Evolutionary conservation across 2,329 filamentous ascomycete species (phyloP).

Genomic region (Paecilomyces sp.): DNA sequence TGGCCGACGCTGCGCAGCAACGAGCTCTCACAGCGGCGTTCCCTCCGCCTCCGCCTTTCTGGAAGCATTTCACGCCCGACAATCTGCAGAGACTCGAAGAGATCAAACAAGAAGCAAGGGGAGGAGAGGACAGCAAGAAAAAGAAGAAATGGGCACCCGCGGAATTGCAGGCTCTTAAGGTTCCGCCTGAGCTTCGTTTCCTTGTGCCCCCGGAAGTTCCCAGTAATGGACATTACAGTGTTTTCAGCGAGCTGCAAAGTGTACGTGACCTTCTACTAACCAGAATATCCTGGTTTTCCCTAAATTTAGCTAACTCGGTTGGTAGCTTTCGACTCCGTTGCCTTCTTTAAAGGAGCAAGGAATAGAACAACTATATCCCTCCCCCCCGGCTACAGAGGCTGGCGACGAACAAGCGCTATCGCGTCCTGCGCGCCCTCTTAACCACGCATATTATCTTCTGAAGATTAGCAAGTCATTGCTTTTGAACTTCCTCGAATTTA

Average conservation of each 20-base stretch:
- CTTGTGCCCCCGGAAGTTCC: constrained; percentile 78
- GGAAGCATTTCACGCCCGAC: constrained; percentile 73
- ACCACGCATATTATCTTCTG: constrained; percentile 58
- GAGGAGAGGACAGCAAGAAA: constrained; percentile 20
- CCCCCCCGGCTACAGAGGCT: constrained; percentile 45
- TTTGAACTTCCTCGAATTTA: constrained; percentile 80
- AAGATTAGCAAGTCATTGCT: constrained; percentile 76
- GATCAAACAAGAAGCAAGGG: constrained; percentile 35
- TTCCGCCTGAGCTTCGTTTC: constrained; percentile 66
- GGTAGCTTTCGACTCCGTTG: constrained; percentile 50
- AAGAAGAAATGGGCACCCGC: constrained; percentile 26
- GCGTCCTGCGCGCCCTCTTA: constrained; percentile 33
- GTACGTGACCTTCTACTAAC: constrained; percentile 26
- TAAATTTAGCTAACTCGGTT: neutral
- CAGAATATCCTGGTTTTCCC: neutral
- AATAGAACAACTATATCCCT: constrained; percentile 63
- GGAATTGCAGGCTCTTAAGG: constrained; percentile 31
- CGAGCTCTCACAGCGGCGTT: constrained; percentile 56
- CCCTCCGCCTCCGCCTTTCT: constrained; percentile 84
- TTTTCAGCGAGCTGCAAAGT: constrained; percentile 64
- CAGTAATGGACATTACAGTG: constrained; percentile 59
- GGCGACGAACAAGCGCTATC: constrained; percentile 40
- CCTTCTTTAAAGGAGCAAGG: constrained; percentile 62
- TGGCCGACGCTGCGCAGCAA: constrained; percentile 53
- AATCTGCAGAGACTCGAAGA: constrained; percentile 58